These are phyloP conservation scores for Sextonia rubra DNA, from an alignment of 164 flowering plant genomes.

Conservation along the genomic window DNA sequence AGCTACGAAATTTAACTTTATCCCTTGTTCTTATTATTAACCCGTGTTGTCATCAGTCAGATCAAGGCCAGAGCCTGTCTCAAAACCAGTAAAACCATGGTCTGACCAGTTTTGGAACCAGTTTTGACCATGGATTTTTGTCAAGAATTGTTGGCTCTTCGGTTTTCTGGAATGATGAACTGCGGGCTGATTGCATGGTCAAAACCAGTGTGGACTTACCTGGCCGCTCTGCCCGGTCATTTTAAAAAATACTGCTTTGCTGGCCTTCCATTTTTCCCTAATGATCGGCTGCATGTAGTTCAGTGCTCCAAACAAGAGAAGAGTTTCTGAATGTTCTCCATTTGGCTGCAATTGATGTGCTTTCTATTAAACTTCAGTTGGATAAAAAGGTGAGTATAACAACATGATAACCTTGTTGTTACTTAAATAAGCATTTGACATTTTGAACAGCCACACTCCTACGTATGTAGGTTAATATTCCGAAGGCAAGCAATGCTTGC, in stretches of 20 bases:
- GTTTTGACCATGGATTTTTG: no score
- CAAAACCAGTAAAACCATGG: no score
- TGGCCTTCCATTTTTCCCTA: slow-evolving; percentile 9
- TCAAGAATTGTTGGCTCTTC: no score
- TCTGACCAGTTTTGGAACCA: no score
- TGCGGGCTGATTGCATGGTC: no score
- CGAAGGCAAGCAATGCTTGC: slow-evolving; percentile 46
- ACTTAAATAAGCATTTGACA: not conserved
- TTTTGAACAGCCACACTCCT: slow-evolving; percentile 3
- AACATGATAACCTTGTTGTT: not conserved
- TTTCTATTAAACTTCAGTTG: slow-evolving; percentile 43
- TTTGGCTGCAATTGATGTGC: slow-evolving; percentile 40
- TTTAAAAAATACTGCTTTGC: no score
- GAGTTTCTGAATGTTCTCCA: slow-evolving; percentile 56
- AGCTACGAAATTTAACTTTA: slow-evolving; percentile 1
- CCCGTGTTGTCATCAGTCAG: no score
- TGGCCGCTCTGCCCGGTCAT: no score
- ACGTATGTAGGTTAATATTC: slow-evolving; percentile 41
- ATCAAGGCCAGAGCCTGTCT: no score
- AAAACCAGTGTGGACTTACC: no score
- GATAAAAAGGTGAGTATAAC: slow-evolving; percentile 42
- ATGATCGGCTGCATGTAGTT: slow-evolving; percentile 33
- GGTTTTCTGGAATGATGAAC: no score
- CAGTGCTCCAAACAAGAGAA: slow-evolving; percentile 44
- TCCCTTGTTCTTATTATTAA: not conserved